Evolutionary conservation across 805 yeast genomes (phyloP), one percentile per base, ranked within the genome.

Genomic region (Pichia nakasei): DNA sequence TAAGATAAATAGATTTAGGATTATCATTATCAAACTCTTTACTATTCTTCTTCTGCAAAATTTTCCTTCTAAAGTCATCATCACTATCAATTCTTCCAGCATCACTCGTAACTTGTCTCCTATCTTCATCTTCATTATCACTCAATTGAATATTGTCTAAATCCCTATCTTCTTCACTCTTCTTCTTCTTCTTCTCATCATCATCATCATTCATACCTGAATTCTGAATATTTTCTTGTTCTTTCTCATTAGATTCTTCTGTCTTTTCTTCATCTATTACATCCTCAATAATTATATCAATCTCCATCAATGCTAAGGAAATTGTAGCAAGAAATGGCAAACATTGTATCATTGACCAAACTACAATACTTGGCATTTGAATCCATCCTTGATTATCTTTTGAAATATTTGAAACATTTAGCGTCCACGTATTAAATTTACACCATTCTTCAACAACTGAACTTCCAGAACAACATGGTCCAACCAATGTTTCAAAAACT

Each of bases 321-420:
- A 45, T 32, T 8, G 42, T 26, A 17, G 42, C 29, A n/a, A 45
- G 22, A 35, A 45, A 22, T 17, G 44, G 17, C 37, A 41, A 34
- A 11, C 35, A 38, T 29, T 45, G 48, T 5, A 27, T 20, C 31
- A 41, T 37, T 17, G 26, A 33, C 39, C 41, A 41, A 24, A 38
- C 58, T 2, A 36, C 21, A 8, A 45, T 35, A 19, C 17, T 5
- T 6, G 48, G 41, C 42, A 41, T 65, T 50, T 67, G 72, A 24
- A 61, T 44, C 73, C 73, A 68, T 1, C 60, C 61, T 47, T 67
- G 70, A n/a, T 68, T 67, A 17, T 55, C 45, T 5, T 51, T 41
- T 4, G 51, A 50, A 6, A 59, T 53, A 22, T 49, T 48, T 5
- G 54, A 48, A 3, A 48, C 44, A 18, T 51, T 50, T 15, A 46